phyloP scores from a whole-genome alignment of 495 filamentous ascomycete species.

The Penicillium canescens region DNA sequence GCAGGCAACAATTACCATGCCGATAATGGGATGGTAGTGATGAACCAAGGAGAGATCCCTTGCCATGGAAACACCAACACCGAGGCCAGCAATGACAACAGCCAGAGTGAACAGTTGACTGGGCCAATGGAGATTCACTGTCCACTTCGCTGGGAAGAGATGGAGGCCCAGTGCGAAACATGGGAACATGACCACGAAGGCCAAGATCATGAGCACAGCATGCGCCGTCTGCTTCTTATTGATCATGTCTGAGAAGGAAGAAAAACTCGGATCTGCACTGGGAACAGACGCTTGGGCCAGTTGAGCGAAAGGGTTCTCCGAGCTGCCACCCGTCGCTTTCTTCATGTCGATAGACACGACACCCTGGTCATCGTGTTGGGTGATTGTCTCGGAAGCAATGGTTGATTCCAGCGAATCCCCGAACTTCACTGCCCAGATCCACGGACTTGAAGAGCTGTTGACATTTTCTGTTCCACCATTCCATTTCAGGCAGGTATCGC shows the following conservation, averaged over 20 bases:
- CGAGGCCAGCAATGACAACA: slow-evolving; percentile 61
- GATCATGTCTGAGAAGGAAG: slow-evolving; percentile 5
- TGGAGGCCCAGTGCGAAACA: slow-evolving; percentile 47
- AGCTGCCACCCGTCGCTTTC: slow-evolving; percentile 30
- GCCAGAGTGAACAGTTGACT: slow-evolving; percentile 59
- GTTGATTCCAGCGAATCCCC: slow-evolving; percentile 59
- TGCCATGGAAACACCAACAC: slow-evolving; percentile 57
- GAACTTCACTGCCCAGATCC: slow-evolving; percentile 66
- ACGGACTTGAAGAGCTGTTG: slow-evolving; percentile 45
- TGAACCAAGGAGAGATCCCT: slow-evolving; percentile 11
- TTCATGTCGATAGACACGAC: slow-evolving; percentile 14
- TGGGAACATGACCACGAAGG: slow-evolving; percentile 51
- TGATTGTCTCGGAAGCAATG: slow-evolving; percentile 47
- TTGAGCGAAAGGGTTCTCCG: slow-evolving; percentile 60
- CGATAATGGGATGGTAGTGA: slow-evolving; percentile 51
- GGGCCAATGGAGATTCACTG: slow-evolving; percentile 50
- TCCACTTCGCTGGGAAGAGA: slow-evolving; percentile 33
- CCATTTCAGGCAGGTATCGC: slow-evolving; percentile 59
- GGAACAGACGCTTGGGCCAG: not conserved
- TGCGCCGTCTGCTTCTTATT: slow-evolving; percentile 35
- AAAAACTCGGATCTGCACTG: not conserved
- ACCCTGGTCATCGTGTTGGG: slow-evolving; percentile 53
- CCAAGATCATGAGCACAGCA: slow-evolving; percentile 39
- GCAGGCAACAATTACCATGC: slow-evolving; percentile 54
- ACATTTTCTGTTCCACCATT: slow-evolving; percentile 48